phyloP scores from a whole-genome alignment of 2,329 filamentous ascomycete species.

The Sclerotinia subarctica region DNA sequence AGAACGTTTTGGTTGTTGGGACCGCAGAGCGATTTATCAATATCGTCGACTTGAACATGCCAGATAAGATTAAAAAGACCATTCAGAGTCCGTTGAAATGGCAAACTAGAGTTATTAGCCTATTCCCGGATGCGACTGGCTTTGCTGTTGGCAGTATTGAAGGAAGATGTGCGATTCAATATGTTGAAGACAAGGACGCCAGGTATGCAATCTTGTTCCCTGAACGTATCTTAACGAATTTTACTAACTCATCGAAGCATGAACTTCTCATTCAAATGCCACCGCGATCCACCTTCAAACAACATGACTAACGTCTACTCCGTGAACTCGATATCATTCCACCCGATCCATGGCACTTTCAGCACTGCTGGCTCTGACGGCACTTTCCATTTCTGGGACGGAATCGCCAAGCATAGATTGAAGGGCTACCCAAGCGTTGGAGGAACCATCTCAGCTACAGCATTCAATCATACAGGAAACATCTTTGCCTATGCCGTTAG shows the following conservation, averaged over 20 bases:
- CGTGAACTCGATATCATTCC: slow-evolving; percentile 97
- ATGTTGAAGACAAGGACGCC: slow-evolving; percentile 93
- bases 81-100: slow-evolving; percentile 95
- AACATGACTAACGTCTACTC: slow-evolving; percentile 87
- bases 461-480: slow-evolving; percentile 82
- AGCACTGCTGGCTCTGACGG: slow-evolving; percentile 93
- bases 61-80: slow-evolving; percentile 91
- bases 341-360: slow-evolving; percentile 96
- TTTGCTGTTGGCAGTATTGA: slow-evolving; percentile 97
- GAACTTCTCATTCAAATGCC: slow-evolving; percentile 99
- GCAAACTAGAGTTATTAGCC: slow-evolving; percentile 94
- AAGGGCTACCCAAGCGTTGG: slow-evolving; percentile 85
- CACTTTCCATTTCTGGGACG: slow-evolving; percentile 97
- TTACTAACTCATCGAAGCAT: slow-evolving; percentile 47
- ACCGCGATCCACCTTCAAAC: slow-evolving; percentile 73
- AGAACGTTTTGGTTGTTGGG: slow-evolving; percentile 84
- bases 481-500: slow-evolving; percentile 88
- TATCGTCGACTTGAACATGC: slow-evolving; percentile 85
- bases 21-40: slow-evolving; percentile 97
- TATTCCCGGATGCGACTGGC: slow-evolving; percentile 86
- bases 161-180: slow-evolving; percentile 95
- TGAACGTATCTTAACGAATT: not conserved
- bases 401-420: slow-evolving; percentile 81
- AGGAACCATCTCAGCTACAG: slow-evolving; percentile 83
- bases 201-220: slow-evolving; percentile 44